Evolutionary conservation across 352 stramenopile genomes (phyloP), one percentile per base, ranked within the genome.

Genomic region (Globisporangium abappressorium): DNA sequence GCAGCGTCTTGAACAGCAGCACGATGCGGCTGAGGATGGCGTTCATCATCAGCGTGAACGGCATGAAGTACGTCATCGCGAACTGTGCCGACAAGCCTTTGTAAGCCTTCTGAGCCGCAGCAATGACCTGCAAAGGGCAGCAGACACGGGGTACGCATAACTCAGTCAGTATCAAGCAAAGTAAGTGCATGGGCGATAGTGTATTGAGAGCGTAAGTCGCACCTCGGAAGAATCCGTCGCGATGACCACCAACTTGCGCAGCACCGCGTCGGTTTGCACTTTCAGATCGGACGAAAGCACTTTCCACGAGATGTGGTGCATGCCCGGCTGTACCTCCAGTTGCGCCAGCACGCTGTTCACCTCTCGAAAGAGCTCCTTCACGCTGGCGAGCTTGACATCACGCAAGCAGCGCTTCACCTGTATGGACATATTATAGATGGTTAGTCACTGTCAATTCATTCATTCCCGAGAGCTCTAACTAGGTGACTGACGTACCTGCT

Each of bases 21-120:
- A 65, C 77, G 5, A 95, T 46, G n/a, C 88, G 80, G 7, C 70
- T 80, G 12, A 95, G 74, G 28, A 93, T 82, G 61, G 81, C 89
- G 70, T 93, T 94, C 70, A 90, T 91, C 47, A 80, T 83, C 22
- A 95, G 72, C 22, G 77, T 77, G 58, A 95, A 93, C 43, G 86
- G 86, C 82, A 95, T 93, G 64, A 95, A 95, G 73, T 93, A 95
- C 38, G 84, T 95, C 88, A 92, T 90, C 12, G 76, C 74, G 43
- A 94, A 95, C 65, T 95, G 85, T 59, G 79, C 76, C 47, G 74
- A 77, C 26, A 95, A 76, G 41, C 70, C 83, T 80, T 91, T 90
- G 70, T 92, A 93, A 7, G 87, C 82, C 78, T 93, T 95, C 51
- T 92, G 84, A 38, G 81, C 76, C 49, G 80, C 78, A 36, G 68